Base-by-base conservation (phyloP, 106 monocot species). In the Xerophyta viscosa region DNA sequence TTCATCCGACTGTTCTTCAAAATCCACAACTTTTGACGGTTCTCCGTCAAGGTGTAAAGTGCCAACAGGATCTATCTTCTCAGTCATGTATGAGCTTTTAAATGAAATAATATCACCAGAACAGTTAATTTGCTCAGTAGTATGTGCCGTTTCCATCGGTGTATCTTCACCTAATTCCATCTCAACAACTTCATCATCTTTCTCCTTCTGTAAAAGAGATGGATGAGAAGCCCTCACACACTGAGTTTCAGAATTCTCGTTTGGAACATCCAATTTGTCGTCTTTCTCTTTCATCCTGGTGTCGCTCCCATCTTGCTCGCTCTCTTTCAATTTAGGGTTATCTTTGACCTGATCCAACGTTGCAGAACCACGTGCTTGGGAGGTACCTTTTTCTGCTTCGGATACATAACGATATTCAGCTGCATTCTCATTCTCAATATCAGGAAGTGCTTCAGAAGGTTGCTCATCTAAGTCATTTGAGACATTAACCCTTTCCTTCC, bases 401-500 rank as follows among this genome's bases (percentile, higher is more conserved):
- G 74, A 65, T 12, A 84, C 74, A 66, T 75, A 94, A 43, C 55
- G 62, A 49, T 74, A 87, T 54, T 94, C 94, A 46, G 77, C 70
- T 2, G 71, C 81, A 62, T 49, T 41, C 24, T 74, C 68, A 65
- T 81, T 72, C 28, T 60, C 64, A 26, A 61, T 21, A 46, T 70
- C 52, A 22, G 77, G 70, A 54, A 37, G 42, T 18, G 44, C 46
- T 8, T 63, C 67, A 41, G 37, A 39, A 42, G 68, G 65, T 54
- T 50, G 25, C 29, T 88, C 87, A 22, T 78, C 77, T 1, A 61
- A 20, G 61, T 84, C 84, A 62, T 48, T 61, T 9, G 84, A 75
- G 15, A 94, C 66, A 48, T 69, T 70, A 44, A 84, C 88, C 56
- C 81, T 75, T 62, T 94, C 88, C 73, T 88, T 88, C 88, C 84